A percentile compares a stretch with the other conserved stretches of the same genome.
phyloP scores from a whole-genome alignment of 371 early-diverging fungal genomes.

The Syncephalastrum contaminatum region DNA sequence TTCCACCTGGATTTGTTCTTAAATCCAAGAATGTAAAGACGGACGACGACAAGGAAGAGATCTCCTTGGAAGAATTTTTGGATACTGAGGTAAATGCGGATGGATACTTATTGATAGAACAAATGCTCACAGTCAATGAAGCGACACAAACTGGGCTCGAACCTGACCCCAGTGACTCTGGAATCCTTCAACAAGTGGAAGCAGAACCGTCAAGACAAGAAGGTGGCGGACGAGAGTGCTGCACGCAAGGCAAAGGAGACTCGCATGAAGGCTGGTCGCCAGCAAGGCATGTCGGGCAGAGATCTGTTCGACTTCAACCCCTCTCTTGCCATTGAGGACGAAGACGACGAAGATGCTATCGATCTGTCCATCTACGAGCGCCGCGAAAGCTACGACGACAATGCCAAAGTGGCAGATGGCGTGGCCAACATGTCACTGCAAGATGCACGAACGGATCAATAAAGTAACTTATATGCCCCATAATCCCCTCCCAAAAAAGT shows the following conservation, averaged over 20 bases:
- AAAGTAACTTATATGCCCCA: too few species aligned
- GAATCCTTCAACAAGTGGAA: slow-evolving; percentile 97
- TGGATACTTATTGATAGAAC: not conserved
- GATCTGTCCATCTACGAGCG: slow-evolving; percentile 59
- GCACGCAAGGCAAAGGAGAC: slow-evolving; percentile 83
- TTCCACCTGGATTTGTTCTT: slow-evolving; percentile 97
- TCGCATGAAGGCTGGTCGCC: slow-evolving; percentile 90
- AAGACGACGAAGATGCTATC: slow-evolving; percentile 75
- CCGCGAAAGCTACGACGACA: slow-evolving; percentile 41
- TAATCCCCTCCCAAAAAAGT: too few species aligned
- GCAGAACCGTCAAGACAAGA: slow-evolving; percentile 74
- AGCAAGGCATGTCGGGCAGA: slow-evolving; percentile 92
- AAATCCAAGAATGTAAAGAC: slow-evolving; percentile 84
- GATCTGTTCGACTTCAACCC: slow-evolving; percentile 99
- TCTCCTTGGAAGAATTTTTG: slow-evolving; percentile 95
- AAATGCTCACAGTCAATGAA: not conserved
- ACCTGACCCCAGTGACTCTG: slow-evolving; percentile 95
- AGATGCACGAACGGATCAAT: slow-evolving; percentile 3
- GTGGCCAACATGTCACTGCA: slow-evolving; percentile 27
- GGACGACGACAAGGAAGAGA: slow-evolving; percentile 76
- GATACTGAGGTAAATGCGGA: slow-evolving; percentile 76
- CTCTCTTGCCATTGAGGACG: slow-evolving; percentile 72
- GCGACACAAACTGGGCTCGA: slow-evolving; percentile 93
- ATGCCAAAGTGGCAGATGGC: slow-evolving; percentile 26
- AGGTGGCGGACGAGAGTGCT: slow-evolving; percentile 70